Conservation (phyloP, 192 early-diverging fungal genomes). For the Lobosporangium transversale region DNA sequence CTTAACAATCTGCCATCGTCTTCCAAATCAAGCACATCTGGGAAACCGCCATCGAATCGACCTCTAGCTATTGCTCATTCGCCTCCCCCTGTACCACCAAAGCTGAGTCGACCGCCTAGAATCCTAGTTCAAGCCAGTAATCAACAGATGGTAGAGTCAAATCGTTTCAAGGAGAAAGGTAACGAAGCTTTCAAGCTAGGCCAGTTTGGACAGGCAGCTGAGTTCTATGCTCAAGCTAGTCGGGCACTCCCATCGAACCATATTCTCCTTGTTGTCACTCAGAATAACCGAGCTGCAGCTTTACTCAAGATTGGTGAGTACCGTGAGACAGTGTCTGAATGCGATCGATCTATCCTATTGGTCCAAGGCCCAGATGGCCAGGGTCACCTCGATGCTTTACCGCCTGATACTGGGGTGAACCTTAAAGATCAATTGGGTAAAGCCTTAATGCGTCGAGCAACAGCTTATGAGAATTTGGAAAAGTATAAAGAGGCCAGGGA, state of each 20-base stretch:
- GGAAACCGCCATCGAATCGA: conserved; percentile 7
- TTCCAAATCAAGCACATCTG: background rate
- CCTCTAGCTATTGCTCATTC: background rate
- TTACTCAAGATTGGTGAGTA: conserved; percentile 88
- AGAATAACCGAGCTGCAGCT: conserved; percentile 88
- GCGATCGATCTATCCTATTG: conserved; percentile 54
- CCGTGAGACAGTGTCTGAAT: conserved; percentile 75
- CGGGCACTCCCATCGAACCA: conserved; percentile 70
- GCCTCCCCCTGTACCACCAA: conserved; percentile 43
- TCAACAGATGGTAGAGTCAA: conserved; percentile 52
- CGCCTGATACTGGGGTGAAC: conserved; percentile 41
- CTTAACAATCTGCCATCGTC: background rate
- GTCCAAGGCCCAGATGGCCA: conserved; percentile 48
- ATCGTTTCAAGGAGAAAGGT: conserved; percentile 67
- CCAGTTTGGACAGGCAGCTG: conserved; percentile 85
- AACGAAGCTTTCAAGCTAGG: conserved; percentile 91
- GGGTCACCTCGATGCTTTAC: conserved; percentile 25
- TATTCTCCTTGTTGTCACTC: conserved; percentile 67
- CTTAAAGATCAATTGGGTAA: conserved; percentile 76
- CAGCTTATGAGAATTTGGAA: conserved; percentile 85
- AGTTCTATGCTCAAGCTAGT: conserved; percentile 65
- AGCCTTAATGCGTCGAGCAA: conserved; percentile 77
- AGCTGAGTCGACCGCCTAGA: conserved; percentile 36
- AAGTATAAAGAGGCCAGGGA: conserved; percentile 77
- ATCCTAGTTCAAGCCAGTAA: conserved; percentile 54